phyloP scores from a whole-genome alignment of 345 rosid genomes.

The Pelargonium nanum region DNA sequence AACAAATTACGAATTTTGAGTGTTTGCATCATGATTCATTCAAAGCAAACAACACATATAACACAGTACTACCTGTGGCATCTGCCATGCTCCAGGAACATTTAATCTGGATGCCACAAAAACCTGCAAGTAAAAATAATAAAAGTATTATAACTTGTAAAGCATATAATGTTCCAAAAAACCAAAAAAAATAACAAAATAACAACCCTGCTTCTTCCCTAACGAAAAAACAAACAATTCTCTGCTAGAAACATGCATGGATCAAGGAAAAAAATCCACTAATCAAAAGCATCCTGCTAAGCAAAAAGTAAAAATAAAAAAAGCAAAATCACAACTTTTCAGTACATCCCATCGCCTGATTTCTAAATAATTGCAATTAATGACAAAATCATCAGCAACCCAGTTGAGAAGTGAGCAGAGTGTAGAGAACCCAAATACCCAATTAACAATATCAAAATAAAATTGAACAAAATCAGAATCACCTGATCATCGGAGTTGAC shows the following conservation, averaged over 20 bases:
- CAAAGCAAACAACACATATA: constrained; percentile 5
- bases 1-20: no score
- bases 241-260: no score
- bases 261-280: background rate
- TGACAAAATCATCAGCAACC: background rate
- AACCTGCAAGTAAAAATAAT: constrained; percentile 34
- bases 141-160: constrained; percentile 1
- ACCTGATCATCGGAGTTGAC: constrained; percentile 85
- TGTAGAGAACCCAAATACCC: no score
- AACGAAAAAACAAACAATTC: no score
- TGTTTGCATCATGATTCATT: background rate
- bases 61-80: constrained; percentile 71
- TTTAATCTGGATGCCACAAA: constrained; percentile 94
- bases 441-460: background rate
- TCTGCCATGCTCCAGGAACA: constrained; percentile 99
- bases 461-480: background rate
- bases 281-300: background rate
- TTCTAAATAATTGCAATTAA: no score
- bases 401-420: background rate
- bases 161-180: background rate
- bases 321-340: no score
- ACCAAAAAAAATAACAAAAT: constrained; percentile 5
- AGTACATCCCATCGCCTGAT: no score
- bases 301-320: no score
- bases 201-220: no score